Evolutionary conservation across 352 stramenopile species (phyloP).

Genomic region (Pythium folliculosum): DNA sequence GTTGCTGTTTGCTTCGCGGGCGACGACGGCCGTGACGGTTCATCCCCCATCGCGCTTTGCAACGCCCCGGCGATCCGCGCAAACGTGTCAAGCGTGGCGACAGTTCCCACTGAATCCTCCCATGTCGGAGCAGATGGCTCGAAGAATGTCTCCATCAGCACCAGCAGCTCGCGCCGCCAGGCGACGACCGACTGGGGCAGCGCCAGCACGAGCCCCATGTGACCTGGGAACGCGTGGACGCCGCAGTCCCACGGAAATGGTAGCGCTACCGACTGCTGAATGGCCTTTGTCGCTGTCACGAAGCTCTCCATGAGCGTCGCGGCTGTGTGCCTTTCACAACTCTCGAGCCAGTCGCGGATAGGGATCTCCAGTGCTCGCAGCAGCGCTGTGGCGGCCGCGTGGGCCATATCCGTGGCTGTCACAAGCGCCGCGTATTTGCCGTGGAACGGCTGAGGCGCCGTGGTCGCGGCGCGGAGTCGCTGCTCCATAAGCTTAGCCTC

Average conservation of each 20-base stretch:
- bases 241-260: background rate
- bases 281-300: background rate
- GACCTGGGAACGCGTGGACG: background rate
- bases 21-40: background rate
- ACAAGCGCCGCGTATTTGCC: constrained; percentile 3
- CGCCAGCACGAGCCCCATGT: background rate
- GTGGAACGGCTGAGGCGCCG: constrained; percentile 18
- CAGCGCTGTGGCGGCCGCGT: background rate
- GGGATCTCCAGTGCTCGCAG: background rate
- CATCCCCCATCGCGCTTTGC: background rate
- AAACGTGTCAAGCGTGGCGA: constrained; percentile 4
- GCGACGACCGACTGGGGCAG: background rate
- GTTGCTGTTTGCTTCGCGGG: background rate
- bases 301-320: constrained; percentile 11
- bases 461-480: constrained; percentile 40
- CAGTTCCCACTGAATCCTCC: background rate
- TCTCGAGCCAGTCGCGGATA: constrained; percentile 34
- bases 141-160: constrained; percentile 9
- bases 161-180: constrained; percentile 17
- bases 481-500: constrained; percentile 75
- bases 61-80: constrained; percentile 7
- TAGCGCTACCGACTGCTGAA: background rate
- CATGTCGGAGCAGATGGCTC: constrained; percentile 5
- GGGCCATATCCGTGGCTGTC: background rate
- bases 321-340: constrained; percentile 15